phyloP scores from a whole-genome alignment of 208 protist species.

The Leishmania major region DNA sequence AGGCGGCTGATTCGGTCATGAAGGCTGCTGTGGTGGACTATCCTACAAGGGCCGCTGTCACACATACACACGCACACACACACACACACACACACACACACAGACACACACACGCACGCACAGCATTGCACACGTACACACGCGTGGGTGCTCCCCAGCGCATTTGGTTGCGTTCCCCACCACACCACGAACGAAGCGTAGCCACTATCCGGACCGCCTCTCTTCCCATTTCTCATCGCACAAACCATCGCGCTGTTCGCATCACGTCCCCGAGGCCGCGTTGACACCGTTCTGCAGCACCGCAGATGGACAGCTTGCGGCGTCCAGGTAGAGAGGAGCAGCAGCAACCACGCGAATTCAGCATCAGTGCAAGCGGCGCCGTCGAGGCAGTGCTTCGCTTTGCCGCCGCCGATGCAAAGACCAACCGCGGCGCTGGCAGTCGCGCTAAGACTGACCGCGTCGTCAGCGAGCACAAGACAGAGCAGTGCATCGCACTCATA shows the following conservation, averaged over 20 bases:
- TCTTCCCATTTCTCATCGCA: not conserved
- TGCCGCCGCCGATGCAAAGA: not conserved
- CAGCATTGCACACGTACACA: not conserved
- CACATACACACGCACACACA: not conserved
- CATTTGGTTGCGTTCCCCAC: not conserved
- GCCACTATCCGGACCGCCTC: not conserved
- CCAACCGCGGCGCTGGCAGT: not conserved
- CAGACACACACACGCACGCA: not conserved
- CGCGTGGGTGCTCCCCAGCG: not conserved
- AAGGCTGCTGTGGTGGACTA: not conserved
- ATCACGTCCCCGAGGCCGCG: not conserved
- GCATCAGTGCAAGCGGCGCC: not conserved
- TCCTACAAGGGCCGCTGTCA: not conserved
- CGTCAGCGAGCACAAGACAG: constrained; percentile 16
- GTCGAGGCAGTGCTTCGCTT: not conserved
- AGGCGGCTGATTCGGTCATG: constrained; percentile 7
- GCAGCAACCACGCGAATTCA: not conserved
- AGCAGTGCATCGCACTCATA: constrained; percentile 81
- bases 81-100: not conserved
- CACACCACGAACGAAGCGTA: not conserved
- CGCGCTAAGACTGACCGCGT: not conserved
- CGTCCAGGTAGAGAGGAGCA: not conserved
- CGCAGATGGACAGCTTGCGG: not conserved
- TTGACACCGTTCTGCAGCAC: not conserved
- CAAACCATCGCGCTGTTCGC: not conserved